These are phyloP conservation scores for Nitzschia sp. DNA, from an alignment of 108 stramenopile species.

Conservation along the genomic window DNA sequence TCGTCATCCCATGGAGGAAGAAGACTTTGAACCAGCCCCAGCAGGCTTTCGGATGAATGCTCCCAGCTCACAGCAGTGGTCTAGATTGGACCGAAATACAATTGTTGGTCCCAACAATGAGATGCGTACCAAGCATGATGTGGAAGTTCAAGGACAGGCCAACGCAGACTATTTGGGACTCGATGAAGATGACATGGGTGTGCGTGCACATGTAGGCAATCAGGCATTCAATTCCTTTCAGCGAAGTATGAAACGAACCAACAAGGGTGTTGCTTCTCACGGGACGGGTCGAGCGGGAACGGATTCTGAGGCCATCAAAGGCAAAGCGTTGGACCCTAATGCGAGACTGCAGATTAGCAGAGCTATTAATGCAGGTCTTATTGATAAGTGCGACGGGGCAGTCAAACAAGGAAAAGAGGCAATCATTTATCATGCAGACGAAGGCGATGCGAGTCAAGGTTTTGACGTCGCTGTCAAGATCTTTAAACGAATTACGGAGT, in stretches of 20 bases:
- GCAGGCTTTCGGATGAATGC: constrained; percentile 68
- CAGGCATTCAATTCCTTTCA: constrained; percentile 63
- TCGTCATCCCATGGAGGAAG: constrained; percentile 18
- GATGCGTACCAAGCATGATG: constrained; percentile 76
- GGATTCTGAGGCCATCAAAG: constrained; percentile 57
- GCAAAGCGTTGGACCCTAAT: constrained; percentile 67
- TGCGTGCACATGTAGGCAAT: constrained; percentile 40
- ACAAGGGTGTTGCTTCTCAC: constrained; percentile 71
- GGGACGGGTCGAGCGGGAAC: constrained; percentile 71
- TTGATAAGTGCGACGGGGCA: constrained; percentile 66
- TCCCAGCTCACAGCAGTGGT: constrained; percentile 32
- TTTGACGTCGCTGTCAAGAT: constrained; percentile 83
- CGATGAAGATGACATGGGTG: constrained; percentile 20
- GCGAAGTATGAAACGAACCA: constrained; percentile 44
- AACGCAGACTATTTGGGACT: constrained; percentile 58
- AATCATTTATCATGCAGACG: constrained; percentile 70
- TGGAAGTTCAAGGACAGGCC: constrained; percentile 44
- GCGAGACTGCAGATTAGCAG: constrained; percentile 61
- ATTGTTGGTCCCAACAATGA: constrained; percentile 76
- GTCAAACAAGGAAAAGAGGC: constrained; percentile 88
- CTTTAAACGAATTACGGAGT: constrained; percentile 79
- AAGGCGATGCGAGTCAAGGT: constrained; percentile 50
- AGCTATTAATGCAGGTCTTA: constrained; percentile 67
- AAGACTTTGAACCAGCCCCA: constrained; percentile 13
- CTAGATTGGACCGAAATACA: constrained; percentile 47